phyloP scores from a whole-genome alignment of 2,329 filamentous ascomycete genomes.

The Neocucurbitaria cava region DNA sequence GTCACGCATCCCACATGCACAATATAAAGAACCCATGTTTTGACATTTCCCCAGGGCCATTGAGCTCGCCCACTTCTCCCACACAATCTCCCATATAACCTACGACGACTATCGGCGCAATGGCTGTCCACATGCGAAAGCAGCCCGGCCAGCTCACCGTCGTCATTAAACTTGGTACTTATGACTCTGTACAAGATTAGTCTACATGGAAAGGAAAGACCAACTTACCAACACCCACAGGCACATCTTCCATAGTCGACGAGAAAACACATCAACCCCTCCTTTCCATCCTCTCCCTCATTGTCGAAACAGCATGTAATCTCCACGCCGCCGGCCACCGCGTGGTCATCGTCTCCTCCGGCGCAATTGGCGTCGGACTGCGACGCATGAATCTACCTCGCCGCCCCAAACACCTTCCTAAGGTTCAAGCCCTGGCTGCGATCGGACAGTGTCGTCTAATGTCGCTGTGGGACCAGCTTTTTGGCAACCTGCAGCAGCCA shows the following conservation, averaged over 20 bases:
- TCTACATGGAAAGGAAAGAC: slow-evolving; percentile 24
- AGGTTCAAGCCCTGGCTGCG: slow-evolving; percentile 91
- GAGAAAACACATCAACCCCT: slow-evolving; percentile 94
- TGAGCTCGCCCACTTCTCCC: slow-evolving; percentile 1
- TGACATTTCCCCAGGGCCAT: not conserved
- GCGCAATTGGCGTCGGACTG: slow-evolving; percentile 92
- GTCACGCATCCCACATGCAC: slow-evolving; percentile 18
- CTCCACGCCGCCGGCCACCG: slow-evolving; percentile 89
- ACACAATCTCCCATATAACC: not conserved
- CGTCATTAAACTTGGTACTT: slow-evolving; percentile 84
- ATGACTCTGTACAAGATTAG: slow-evolving; percentile 32
- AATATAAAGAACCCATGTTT: slow-evolving; percentile 4
- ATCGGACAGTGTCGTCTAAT: slow-evolving; percentile 96
- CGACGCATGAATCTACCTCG: slow-evolving; percentile 87
- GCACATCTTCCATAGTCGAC: slow-evolving; percentile 98
- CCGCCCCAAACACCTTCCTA: slow-evolving; percentile 86
- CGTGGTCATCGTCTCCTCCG: slow-evolving; percentile 95
- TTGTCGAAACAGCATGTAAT: slow-evolving; percentile 91
- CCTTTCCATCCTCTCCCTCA: slow-evolving; percentile 86
- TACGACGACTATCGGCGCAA: slow-evolving; percentile 7
- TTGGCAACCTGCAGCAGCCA: slow-evolving; percentile 84
- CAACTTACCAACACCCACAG: slow-evolving; percentile 59
- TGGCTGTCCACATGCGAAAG: slow-evolving; percentile 58
- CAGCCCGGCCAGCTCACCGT: slow-evolving; percentile 67
- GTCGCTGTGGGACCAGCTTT: slow-evolving; percentile 93